Percentiles rank a stretch among this genome's conserved stretches.
These are phyloP conservation scores for Candida endomychidarum DNA, from an alignment of 805 yeast species.

Conservation along the genomic window DNA sequence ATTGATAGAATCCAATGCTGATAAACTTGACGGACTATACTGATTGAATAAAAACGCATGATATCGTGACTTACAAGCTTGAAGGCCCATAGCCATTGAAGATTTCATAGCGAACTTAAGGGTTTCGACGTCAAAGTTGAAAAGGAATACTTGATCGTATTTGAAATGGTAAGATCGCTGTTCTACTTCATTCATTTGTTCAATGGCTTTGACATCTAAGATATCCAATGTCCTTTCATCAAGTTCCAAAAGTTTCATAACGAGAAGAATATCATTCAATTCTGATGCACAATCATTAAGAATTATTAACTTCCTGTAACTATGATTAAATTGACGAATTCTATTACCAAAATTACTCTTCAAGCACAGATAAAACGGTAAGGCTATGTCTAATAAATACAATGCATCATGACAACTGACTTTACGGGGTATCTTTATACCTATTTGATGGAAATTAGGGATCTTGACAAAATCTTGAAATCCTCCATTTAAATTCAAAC, in stretches of 20 bases:
- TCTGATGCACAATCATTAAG: conserved; percentile 29
- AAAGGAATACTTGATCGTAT: conserved; percentile 24
- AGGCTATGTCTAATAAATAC: conserved; percentile 31
- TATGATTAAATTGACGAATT: conserved; percentile 2
- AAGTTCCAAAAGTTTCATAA: conserved; percentile 27
- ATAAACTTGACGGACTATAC: conserved; percentile 10
- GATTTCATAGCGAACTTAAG: conserved; percentile 22
- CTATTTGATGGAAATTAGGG: conserved; percentile 23
- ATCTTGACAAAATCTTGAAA: conserved; percentile 37
- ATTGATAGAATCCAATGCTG: conserved; percentile 1
- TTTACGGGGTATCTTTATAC: conserved; percentile 27
- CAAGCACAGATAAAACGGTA: conserved; percentile 35
- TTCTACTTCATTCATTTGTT: conserved; percentile 13
- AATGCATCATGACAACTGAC: conserved; percentile 39
- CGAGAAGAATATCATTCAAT: conserved; percentile 39
- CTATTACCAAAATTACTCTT: conserved; percentile 11
- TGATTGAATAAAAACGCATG: conserved; percentile 20
- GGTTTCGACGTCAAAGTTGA: conserved; percentile 17
- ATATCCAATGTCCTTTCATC: conserved; percentile 16
- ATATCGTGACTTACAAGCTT: conserved; percentile 26
- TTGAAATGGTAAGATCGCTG: conserved; percentile 9
- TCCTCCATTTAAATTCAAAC: conserved; percentile 39
- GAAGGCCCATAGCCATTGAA: conserved; percentile 26
- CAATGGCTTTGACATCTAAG: conserved; percentile 15
- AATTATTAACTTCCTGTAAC: conserved; percentile 24